Percentiles rank a stretch among this genome's conserved stretches.
These are phyloP conservation scores for Leccinum broughii DNA, from an alignment of 768 basidiomycete species.

Conservation along the genomic window DNA sequence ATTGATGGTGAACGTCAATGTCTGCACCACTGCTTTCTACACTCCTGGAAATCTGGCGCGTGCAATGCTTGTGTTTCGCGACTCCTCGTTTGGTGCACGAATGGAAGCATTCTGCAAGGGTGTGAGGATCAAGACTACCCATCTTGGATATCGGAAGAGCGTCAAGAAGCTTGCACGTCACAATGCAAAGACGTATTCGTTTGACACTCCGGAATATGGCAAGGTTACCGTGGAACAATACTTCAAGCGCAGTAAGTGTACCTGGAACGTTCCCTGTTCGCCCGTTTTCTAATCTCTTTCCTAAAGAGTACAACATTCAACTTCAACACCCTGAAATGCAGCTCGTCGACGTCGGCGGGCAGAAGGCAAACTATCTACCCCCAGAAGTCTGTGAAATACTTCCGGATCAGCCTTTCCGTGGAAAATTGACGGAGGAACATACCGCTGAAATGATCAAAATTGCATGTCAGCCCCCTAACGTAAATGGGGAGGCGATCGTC, in stretches of 20 bases:
- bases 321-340: constrained; percentile 43
- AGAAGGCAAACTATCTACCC: constrained; percentile 43
- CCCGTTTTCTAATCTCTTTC: not conserved
- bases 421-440: constrained; percentile 57
- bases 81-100: constrained; percentile 59
- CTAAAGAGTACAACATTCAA: constrained; percentile 43
- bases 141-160: constrained; percentile 75
- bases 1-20: constrained; percentile 55
- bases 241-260: constrained; percentile 45
- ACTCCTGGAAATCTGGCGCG: constrained; percentile 43
- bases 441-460: constrained; percentile 51
- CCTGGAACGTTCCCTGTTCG: not conserved
- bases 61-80: constrained; percentile 42
- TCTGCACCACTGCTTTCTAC: constrained; percentile 53
- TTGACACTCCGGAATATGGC: constrained; percentile 41
- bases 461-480: constrained; percentile 50
- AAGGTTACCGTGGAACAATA: constrained; percentile 49
- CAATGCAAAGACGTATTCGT: constrained; percentile 41
- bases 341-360: constrained; percentile 50
- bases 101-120: constrained; percentile 62
- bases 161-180: constrained; percentile 53
- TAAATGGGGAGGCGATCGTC: constrained; percentile 48
- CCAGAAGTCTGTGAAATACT: constrained; percentile 52
- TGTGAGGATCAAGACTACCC: constrained; percentile 63
- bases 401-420: constrained; percentile 40